Evolutionary conservation across 2,329 filamentous ascomycete genomes (phyloP).

Genomic region (Epicoccum nigrum): DNA sequence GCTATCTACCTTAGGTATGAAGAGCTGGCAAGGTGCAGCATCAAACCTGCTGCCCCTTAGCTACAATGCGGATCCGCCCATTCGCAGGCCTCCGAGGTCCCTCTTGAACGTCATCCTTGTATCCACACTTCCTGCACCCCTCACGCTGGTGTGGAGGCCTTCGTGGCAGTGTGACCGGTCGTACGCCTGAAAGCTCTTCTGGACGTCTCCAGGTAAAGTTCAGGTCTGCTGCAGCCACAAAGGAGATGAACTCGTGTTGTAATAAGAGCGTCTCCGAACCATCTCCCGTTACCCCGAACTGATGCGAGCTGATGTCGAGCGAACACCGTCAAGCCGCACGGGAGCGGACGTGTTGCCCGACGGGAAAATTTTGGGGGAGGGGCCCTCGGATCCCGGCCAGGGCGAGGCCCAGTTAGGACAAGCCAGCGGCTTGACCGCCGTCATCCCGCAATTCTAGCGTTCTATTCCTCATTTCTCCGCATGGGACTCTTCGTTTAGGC

Average conservation of each 20-base stretch:
- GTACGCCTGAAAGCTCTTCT: neutral
- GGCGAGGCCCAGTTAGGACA: conserved; percentile 10
- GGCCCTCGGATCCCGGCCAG: conserved; percentile 15
- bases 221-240: neutral
- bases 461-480: conserved; percentile 28
- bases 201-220: neutral
- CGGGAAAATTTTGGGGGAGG: conserved; percentile 19
- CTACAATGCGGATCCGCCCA: conserved; percentile 5
- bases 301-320: conserved; percentile 26
- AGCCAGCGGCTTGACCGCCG: conserved; percentile 20
- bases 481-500: conserved; percentile 1
- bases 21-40: too few relatives aligned
- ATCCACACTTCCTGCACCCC: conserved; percentile 14
- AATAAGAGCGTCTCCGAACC: conserved; percentile 16
- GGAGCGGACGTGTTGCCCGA: conserved; percentile 26
- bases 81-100: neutral
- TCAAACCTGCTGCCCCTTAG: too few relatives aligned
- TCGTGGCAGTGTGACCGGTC: neutral
- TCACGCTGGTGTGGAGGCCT: neutral
- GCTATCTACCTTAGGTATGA: too few relatives aligned
- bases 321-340: conserved; percentile 22
- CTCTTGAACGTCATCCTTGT: neutral
- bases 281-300: conserved; percentile 22
- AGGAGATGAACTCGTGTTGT: neutral
- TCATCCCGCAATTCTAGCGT: conserved; percentile 25